These are phyloP conservation scores for Pseudogymnoascus sp. DNA, from an alignment of 2,329 filamentous ascomycete species.

Conservation along the genomic window DNA sequence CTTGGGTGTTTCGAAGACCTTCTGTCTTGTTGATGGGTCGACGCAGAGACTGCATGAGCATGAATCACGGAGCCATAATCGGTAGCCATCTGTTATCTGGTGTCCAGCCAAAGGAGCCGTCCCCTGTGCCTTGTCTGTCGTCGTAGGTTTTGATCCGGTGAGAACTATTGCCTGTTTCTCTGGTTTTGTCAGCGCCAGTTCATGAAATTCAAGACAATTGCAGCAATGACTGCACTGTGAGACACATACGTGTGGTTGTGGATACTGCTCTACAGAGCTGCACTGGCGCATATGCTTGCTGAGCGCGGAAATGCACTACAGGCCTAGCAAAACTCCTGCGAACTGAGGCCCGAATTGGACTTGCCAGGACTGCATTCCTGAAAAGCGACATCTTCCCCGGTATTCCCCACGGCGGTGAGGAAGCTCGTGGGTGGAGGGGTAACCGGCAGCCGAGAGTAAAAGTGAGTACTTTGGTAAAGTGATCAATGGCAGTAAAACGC, in stretches of 20 bases:
- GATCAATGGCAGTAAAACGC: not conserved
- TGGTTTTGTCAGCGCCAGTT: not conserved
- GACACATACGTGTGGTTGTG: not conserved
- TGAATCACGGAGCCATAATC: constrained; percentile 45
- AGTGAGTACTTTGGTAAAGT: not conserved
- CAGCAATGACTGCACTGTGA: not conserved
- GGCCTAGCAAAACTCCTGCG: not conserved
- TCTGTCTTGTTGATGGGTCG: constrained; percentile 53
- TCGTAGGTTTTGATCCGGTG: not conserved
- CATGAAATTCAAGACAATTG: not conserved
- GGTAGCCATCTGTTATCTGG: not conserved
- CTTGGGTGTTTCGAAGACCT: constrained; percentile 57
- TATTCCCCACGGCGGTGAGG: not conserved
- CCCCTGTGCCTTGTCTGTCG: not conserved
- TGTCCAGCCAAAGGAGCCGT: not conserved
- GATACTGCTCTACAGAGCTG: not conserved
- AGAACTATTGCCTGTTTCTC: not conserved
- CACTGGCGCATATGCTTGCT: not conserved
- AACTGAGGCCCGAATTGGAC: not conserved
- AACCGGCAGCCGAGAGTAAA: not conserved
- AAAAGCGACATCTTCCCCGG: not conserved
- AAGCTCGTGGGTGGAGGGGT: not conserved
- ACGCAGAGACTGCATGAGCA: constrained; percentile 52
- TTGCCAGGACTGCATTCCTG: not conserved
- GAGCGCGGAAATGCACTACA: not conserved